Evolutionary conservation across 768 basidiomycete genomes (phyloP).

Genomic region (Podaxis sp.): DNA sequence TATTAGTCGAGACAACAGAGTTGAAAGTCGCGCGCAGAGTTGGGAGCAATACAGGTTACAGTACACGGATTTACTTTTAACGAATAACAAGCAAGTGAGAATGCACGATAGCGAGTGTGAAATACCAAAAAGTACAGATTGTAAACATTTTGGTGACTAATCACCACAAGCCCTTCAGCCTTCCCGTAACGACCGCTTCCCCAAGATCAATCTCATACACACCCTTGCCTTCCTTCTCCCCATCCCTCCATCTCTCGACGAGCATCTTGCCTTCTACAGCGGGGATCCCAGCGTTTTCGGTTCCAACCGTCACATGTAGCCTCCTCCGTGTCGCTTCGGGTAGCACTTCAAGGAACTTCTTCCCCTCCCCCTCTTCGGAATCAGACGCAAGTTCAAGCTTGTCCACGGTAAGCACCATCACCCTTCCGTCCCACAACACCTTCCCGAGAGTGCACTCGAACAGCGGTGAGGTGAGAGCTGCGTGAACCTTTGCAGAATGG

Average conservation of each 20-base stretch:
- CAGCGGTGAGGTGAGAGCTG: constrained; percentile 39
- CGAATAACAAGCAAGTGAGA: too few relatives aligned
- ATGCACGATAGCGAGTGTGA: too few relatives aligned
- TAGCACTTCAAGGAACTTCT: constrained; percentile 48
- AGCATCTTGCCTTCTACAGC: constrained; percentile 73
- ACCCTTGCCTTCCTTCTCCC: constrained; percentile 21
- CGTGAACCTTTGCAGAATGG: constrained; percentile 45
- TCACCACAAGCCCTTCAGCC: constrained; percentile 13
- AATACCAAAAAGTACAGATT: too few relatives aligned
- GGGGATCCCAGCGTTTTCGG: constrained; percentile 43
- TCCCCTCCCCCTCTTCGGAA: constrained; percentile 31
- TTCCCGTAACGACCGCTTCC: constrained; percentile 1
- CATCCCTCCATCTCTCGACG: constrained; percentile 54
- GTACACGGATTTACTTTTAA: too few relatives aligned
- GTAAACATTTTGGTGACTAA: background rate
- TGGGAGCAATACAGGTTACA: too few relatives aligned
- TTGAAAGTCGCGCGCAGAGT: too few relatives aligned
- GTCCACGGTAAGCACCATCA: constrained; percentile 80
- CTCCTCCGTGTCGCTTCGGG: constrained; percentile 44
- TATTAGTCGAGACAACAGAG: too few relatives aligned
- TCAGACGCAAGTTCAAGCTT: constrained; percentile 37
- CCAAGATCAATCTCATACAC: constrained; percentile 11
- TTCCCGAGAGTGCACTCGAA: constrained; percentile 62
- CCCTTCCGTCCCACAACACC: constrained; percentile 72
- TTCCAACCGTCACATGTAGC: constrained; percentile 91